Percentiles rank a stretch among this genome's conserved stretches.
Evolutionary conservation across 1,139 yeast species (phyloP).

Genomic region (Nakaseomyces delphensis): DNA sequence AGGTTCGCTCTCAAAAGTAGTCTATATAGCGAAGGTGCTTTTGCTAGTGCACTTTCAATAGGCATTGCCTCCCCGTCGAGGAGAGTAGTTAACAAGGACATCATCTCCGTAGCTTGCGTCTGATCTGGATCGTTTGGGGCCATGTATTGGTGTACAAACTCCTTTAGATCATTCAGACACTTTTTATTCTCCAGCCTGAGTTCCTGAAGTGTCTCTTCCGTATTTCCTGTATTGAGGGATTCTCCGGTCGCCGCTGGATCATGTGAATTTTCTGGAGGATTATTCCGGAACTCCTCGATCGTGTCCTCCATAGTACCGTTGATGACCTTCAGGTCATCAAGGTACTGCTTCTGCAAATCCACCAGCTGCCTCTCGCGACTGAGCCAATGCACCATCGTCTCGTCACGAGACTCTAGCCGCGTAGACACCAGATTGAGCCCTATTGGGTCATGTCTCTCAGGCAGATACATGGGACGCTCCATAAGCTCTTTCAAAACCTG

Average conservation of each 20-base stretch:
- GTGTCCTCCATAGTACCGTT: slow-evolving; percentile 2
- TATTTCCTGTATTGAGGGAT: neutral
- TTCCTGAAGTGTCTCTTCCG: neutral
- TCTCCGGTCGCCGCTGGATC: slow-evolving; percentile 6
- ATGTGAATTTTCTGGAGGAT: slow-evolving; percentile 1
- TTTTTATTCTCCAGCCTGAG: neutral
- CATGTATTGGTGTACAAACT: slow-evolving; percentile 12
- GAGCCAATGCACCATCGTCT: slow-evolving; percentile 7
- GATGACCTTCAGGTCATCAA: slow-evolving; percentile 8
- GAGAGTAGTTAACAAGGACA: neutral
- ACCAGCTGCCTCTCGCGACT: neutral
- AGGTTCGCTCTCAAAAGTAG: slow-evolving; percentile 9
- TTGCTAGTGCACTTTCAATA: neutral
- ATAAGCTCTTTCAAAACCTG: slow-evolving; percentile 19
- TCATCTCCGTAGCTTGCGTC: slow-evolving; percentile 9
- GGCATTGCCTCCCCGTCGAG: slow-evolving; percentile 2
- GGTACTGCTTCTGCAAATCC: neutral
- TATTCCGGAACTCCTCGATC: slow-evolving; percentile 6
- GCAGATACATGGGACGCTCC: slow-evolving; percentile 22
- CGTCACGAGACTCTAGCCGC: slow-evolving; percentile 3
- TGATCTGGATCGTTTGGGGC: slow-evolving; percentile 10
- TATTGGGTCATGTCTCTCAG: slow-evolving; percentile 30
- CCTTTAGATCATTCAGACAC: slow-evolving; percentile 2
- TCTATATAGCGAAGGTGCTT: slow-evolving; percentile 9
- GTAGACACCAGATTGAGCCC: slow-evolving; percentile 22